Percentiles rank a stretch among this genome's conserved stretches.
Conservation (phyloP, 805 yeast species). For the Hanseniaspora taiwanica region DNA sequence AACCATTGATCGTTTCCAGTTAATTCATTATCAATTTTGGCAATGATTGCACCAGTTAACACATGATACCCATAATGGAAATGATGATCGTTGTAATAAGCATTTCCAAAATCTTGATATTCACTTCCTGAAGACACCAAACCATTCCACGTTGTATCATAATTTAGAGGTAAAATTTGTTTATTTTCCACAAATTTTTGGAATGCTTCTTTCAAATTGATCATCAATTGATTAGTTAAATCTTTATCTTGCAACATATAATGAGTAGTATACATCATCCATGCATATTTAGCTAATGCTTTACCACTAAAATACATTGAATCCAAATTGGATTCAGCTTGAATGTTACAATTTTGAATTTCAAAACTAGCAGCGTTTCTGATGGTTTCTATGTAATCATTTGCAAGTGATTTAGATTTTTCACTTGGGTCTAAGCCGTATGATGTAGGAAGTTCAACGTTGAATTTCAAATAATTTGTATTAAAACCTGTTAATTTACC, state of each 20-base stretch:
- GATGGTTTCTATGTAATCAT: constrained; percentile 19
- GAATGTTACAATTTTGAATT: constrained; percentile 25
- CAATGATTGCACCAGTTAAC: constrained; percentile 55
- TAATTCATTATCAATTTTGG: constrained; percentile 36
- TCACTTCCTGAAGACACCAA: constrained; percentile 52
- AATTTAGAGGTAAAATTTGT: constrained; percentile 61
- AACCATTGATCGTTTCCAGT: constrained; percentile 40
- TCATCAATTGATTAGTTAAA: constrained; percentile 39
- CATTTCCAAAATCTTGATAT: constrained; percentile 57
- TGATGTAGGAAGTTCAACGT: constrained; percentile 30
- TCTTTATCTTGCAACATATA: constrained; percentile 44
- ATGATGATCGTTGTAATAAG: constrained; percentile 63
- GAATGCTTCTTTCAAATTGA: constrained; percentile 53
- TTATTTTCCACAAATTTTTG: constrained; percentile 53
- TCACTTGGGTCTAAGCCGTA: constrained; percentile 31
- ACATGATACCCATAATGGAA: constrained; percentile 67
- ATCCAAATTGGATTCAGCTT: constrained; percentile 41
- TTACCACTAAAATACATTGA: constrained; percentile 92
- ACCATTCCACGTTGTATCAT: constrained; percentile 73
- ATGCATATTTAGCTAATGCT: constrained; percentile 78
- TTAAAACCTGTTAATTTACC: constrained; percentile 35
- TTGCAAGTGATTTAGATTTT: constrained; percentile 13
- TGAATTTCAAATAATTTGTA: constrained; percentile 28
- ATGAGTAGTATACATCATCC: constrained; percentile 61
- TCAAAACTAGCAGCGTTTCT: constrained; percentile 25